Percentiles rank a stretch among this genome's conserved stretches.
Evolutionary conservation across 768 basidiomycete species (phyloP).

Genomic region (Phanerodontia chrysosporium): DNA sequence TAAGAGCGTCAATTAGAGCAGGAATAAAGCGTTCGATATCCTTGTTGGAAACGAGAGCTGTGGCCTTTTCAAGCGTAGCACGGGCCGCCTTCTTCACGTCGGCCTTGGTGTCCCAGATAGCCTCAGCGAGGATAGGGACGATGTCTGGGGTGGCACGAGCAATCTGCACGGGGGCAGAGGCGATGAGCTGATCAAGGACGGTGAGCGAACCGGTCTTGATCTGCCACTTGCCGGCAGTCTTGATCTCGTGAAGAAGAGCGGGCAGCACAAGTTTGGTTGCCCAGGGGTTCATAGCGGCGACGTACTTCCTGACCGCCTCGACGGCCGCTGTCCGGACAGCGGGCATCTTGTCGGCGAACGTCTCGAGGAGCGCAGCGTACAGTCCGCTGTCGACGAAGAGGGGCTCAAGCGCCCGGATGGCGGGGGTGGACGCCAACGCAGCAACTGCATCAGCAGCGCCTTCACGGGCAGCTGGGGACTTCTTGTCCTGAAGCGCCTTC

Average conservation of each 20-base stretch:
- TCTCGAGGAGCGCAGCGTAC: constrained; percentile 81
- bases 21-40: constrained; percentile 97
- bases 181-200: constrained; percentile 83
- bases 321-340: constrained; percentile 82
- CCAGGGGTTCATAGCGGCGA: constrained; percentile 84
- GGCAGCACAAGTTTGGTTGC: constrained; percentile 79
- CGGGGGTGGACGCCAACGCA: constrained; percentile 63
- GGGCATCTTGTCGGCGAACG: constrained; percentile 93
- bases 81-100: constrained; percentile 99
- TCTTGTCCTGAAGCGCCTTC: constrained; percentile 93
- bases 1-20: constrained; percentile 94
- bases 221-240: constrained; percentile 97
- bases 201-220: constrained; percentile 85
- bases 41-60: constrained; percentile 95
- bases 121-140: constrained; percentile 89
- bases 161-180: constrained; percentile 75
- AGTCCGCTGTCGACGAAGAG: constrained; percentile 83
- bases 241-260: constrained; percentile 86
- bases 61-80: constrained; percentile 90
- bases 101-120: constrained; percentile 98
- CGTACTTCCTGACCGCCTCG: constrained; percentile 75
- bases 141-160: constrained; percentile 92
- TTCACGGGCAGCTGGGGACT: constrained; percentile 87
- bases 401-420: constrained; percentile 81
- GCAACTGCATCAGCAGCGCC: constrained; percentile 74